Base-by-base conservation (phyloP, 805 yeast species). In the Lachancea sp. region DNA sequence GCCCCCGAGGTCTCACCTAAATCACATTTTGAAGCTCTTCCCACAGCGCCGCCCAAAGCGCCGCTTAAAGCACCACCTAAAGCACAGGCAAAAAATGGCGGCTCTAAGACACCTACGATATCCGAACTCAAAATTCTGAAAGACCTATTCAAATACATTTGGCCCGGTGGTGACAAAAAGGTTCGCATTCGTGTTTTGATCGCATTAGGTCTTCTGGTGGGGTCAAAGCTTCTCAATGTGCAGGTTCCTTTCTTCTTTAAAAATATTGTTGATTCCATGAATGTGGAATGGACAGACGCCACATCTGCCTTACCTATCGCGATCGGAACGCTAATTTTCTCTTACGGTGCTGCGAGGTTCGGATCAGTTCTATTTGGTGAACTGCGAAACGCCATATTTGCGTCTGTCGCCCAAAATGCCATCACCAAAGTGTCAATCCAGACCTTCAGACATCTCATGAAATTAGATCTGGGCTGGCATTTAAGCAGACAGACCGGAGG, bases 171-270 rank as follows among this genome's bases (percentile, higher is more conserved):
- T 48, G 79, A 83, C 47, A 71, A 75, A 3, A 73, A 80, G 44
- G 82, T 82, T 48, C 85, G 80, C 59, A 54, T 77, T 26, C 70
- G 99, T 38, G 98, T 93, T 1, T 66, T 84, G 0, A 51, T 85
- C 6, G 97, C 98, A 0, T 61, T 93, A 15, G 55, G 80, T 0
- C 69, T 93, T 46, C 72, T 93, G 48, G 75, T 93, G 3, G 79
- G 81, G 0, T 84, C 97, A 16, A 93, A 93, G 62, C 60, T 93
- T 6, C 70, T 93, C 31, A 93, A 90, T 62, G 96, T 93, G 4
- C 96, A 93, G 63, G 99, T 93, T 5, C 99, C 99, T 0, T 89
- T 93, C 60, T 90, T 79, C 65, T 93, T 93, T 74, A 93, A 85
- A 54, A 73, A 78, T 26, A 91, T 88, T 42, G 81, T 93, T 38